Conservation (phyloP, 2,329 filamentous ascomycete species). For the Penicillium sclerotigenum region DNA sequence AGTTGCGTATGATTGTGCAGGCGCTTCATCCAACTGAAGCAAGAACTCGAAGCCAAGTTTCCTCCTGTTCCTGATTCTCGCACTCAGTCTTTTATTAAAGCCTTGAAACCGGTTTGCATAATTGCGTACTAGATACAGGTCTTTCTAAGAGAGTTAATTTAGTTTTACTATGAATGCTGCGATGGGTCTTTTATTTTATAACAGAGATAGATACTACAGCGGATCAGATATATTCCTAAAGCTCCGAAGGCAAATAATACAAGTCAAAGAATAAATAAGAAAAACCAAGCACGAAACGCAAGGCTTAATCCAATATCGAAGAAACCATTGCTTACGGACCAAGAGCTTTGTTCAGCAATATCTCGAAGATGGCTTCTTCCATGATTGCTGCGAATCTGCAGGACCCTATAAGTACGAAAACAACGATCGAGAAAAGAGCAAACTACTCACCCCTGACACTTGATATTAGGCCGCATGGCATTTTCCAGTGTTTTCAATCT, state of each 20-base stretch:
- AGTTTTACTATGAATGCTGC: not conserved
- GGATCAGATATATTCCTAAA: not conserved
- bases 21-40: too few species aligned
- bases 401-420: not conserved
- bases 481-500: constrained; percentile 19
- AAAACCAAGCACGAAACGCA: not conserved
- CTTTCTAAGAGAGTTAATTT: not conserved
- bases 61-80: too few species aligned
- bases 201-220: not conserved
- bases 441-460: constrained; percentile 16
- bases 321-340: not conserved
- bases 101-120: too few species aligned
- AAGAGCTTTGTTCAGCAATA: constrained; percentile 3
- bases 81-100: not conserved
- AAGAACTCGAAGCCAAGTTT: too few species aligned
- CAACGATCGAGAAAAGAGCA: not conserved
- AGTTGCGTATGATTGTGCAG: too few species aligned
- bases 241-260: not conserved
- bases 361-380: constrained; percentile 12
- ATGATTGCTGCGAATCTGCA: constrained; percentile 12
- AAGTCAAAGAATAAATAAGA: not conserved
- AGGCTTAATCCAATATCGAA: not conserved
- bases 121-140: too few species aligned
- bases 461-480: constrained; percentile 13
- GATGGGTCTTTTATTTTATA: not conserved